Base-by-base conservation (phyloP, 441 rosid species). In the Populus trichocarpa region DNA sequence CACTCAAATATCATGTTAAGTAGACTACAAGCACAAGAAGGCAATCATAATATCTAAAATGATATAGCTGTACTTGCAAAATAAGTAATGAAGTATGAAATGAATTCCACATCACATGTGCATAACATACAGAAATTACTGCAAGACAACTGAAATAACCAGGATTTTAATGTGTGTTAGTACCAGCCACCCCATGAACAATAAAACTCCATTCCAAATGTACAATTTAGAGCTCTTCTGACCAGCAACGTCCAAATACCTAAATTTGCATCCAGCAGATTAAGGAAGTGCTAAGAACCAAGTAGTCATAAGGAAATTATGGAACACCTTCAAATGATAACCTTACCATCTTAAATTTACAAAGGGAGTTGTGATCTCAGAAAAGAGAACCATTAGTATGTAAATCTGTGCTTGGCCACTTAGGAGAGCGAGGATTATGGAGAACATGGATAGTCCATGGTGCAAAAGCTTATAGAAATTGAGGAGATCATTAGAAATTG, bases 171-270 rank as follows among this genome's bases (percentile, higher is more conserved):
- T 64, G 83, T 68, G 75, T 78, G 25, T 53, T 11, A 74, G 74
- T 94, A 94, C 96, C 96, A 94, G 83, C 98, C 98, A 94, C 79
- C 90, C 94, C 40, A 91, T 75, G 90, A 94, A 94, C 85, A 94
- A 80, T 50, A 89, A 84, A 69, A 90, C 80, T 61, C 98, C 98
- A 14, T 94, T 94, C 81, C 75, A 82, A 57, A 86, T 59, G 78
- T 91, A 94, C 53, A 87, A 75, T 71, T 77, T 83, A 18, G 94
- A 90, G 84, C 82, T 85, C 79, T 92, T 94, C 86, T 83, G 84
- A 78, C 91, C 91, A 82, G 90, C 86, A 80, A 83, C 78, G 82
- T 92, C 98, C 85, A 94, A 82, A 80, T 91, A 90, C 98, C 98
- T 94, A 67, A 75, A 82, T 75, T 72, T 35, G 68, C 23, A 77